Evolutionary conservation across 73 alveolate species (phyloP).

Genomic region (Paramecium primaurelia): DNA sequence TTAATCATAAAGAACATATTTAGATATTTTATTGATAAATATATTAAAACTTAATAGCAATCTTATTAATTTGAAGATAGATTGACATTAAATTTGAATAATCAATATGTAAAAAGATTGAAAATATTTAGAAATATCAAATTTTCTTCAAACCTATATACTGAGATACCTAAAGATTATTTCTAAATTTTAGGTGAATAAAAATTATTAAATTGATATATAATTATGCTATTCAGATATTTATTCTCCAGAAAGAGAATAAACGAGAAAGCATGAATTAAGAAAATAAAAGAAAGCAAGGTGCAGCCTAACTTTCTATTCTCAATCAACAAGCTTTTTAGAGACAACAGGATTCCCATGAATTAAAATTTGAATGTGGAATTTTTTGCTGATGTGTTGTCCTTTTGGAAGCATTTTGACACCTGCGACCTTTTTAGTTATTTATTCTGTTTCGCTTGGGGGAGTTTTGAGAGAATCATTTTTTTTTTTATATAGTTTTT

Average conservation of each 20-base stretch:
- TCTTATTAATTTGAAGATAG: not conserved
- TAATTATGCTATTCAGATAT: not conserved
- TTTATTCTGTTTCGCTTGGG: not conserved
- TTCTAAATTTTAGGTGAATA: not conserved
- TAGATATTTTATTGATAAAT: not conserved
- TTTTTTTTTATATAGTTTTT: slow-evolving; percentile 41
- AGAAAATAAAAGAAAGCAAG: not conserved
- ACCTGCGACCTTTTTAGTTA: slow-evolving; percentile 5
- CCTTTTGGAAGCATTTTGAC: not conserved
- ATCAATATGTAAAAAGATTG: too few species aligned
- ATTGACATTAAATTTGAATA: not conserved
- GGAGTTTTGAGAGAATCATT: slow-evolving; percentile 1
- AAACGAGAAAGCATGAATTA: not conserved
- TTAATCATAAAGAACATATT: too few species aligned
- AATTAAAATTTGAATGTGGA: not conserved
- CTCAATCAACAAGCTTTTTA: not conserved
- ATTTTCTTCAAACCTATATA: not conserved
- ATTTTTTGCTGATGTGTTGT: not conserved
- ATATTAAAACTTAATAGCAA: too few species aligned
- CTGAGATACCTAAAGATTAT: not conserved
- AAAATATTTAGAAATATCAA: too few species aligned
- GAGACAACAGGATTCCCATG: not conserved
- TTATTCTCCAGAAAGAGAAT: not conserved
- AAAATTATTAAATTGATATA: not conserved
- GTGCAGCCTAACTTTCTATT: not conserved